Percentiles rank a stretch among this genome's conserved stretches.
Conservation (phyloP, 2,329 filamentous ascomycete species). For the Raffaelea albimanens region DNA sequence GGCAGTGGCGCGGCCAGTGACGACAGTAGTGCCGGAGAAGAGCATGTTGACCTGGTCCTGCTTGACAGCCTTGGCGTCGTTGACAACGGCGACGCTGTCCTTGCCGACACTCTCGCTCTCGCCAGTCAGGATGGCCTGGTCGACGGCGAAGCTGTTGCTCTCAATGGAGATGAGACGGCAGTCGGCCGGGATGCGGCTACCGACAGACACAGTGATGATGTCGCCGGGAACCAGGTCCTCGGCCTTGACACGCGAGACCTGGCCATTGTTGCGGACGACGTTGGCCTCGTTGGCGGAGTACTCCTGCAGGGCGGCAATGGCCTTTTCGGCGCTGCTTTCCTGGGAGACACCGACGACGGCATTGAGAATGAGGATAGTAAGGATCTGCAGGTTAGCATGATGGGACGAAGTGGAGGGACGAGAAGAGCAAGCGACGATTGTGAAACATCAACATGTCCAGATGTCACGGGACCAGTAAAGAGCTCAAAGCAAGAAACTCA, state of each 20-base stretch:
- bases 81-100: constrained; percentile 55
- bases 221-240: constrained; percentile 95
- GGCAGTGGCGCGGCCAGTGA: constrained; percentile 85
- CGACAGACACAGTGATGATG: constrained; percentile 77
- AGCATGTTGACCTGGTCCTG: constrained; percentile 98
- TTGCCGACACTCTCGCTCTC: constrained; percentile 97
- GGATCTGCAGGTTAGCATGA: constrained; percentile 49
- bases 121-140: constrained; percentile 94
- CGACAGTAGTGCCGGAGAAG: constrained; percentile 96
- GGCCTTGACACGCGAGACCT: constrained; percentile 77
- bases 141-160: constrained; percentile 94
- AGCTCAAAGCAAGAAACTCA: constrained; percentile 38
- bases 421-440: background rate
- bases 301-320: constrained; percentile 94
- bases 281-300: constrained; percentile 98
- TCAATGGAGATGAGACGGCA: constrained; percentile 83
- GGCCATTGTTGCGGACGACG: constrained; percentile 71
- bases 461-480: too few species aligned
- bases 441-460: too few species aligned
- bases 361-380: constrained; percentile 94
- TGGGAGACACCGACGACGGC: constrained; percentile 96
- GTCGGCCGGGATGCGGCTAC: constrained; percentile 89
- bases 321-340: constrained; percentile 97
- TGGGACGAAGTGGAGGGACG: background rate
- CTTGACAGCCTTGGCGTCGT: constrained; percentile 79